Base-by-base conservation (phyloP, 2,329 filamentous ascomycete genomes). In the Metarhizium humberi region DNA sequence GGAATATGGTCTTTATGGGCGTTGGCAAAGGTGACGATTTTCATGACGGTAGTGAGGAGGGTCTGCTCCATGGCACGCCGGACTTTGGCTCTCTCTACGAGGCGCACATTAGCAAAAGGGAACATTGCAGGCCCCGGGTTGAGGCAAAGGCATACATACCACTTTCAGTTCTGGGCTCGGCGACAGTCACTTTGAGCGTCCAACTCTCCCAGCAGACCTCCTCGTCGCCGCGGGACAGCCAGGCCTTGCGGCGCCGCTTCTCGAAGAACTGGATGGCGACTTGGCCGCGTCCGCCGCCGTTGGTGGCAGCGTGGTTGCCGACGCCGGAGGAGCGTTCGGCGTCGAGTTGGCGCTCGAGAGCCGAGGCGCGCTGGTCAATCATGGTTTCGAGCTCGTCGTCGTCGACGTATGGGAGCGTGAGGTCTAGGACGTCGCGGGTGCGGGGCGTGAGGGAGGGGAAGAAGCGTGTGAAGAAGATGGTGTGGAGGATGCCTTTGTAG, bases 401-500 rank as follows among this genome's bases (percentile, higher is more conserved):
- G 68, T 91, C 85, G 66, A 97, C 88, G 65, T 89, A 88, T 52
- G 94, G 92, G 32, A 97, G 82, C 38, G 90, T 92, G 58, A 96
- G 81, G 72, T 95, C 92, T 61, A 96, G 85, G 60, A 96, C 85
- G 67, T 96, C 92, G 73, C 90, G 86, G 60, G 90, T 91, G 60
- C 84, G 82, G 6, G 94, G 92, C 46, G 82, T 78, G 63, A 96
- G 81, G 56, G 90, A 86, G 56, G 90, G 90, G 78, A 97, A 96
- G 81, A 92, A 95, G 67, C 94, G 88, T 76, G 96, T 92, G 80
- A 97, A 97, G 83, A 97, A 99, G 71, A 97, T 96, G 52, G 92
- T 95, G 71, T 96, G 92, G 51, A 97, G 81, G 69, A 96, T 88
- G 60, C 88, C 92, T 95, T 65, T 54, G n/a, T 36, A 20, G 3